Evolutionary conservation across 2,329 filamentous ascomycete species (phyloP), one percentile per base, ranked within the genome.

Genomic region (Cercospora brassicicola): DNA sequence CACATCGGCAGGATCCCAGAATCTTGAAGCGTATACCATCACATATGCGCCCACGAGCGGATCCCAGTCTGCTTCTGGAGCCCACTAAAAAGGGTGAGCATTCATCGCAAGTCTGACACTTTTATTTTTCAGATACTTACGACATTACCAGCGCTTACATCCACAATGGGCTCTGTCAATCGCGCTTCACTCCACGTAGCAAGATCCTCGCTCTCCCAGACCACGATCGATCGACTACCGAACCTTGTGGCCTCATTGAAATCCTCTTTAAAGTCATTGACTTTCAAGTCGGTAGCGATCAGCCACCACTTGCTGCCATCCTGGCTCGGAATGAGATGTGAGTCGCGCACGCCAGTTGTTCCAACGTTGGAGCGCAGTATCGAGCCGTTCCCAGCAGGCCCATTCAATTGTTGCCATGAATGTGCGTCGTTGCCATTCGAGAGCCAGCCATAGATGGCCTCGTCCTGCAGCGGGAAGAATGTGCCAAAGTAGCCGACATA

Each of bases 381-480:
- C 1, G 70, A 68, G 18, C 53, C 63, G 11, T 59, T 60, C 13
- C 60, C 59, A 31, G 66, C 63, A 15, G 66, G 59, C 3, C 65
- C 67, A 13, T 62, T 60, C 15, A 70, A 60, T 39, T 65, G 64
- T 6, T 26, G 30, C 62, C 66, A 71, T 6, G 69, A 69, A 48
- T 69, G 67, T 8, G 69, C 59, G 36, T 71, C 63, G 45, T 69
- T 71, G 67, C 69, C 67, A n/a, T 68, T 62, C 11, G 67, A 69
- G 4, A 71, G 67, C 13, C 64, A 68, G 53, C 65, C 62, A 36
- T 71, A 69, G 48, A 71, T 69, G n/a, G 65, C 79, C 60, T 59
- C 74, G 79, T 71, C 1, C 76, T 71, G 59, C 72, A 79, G 0
- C 74, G 77, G 9, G 75, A 73, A 71, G 23, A 62, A 68, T n/a